Evolutionary conservation across 805 yeast species (phyloP).

Genomic region (Kazachstania martiniae): DNA sequence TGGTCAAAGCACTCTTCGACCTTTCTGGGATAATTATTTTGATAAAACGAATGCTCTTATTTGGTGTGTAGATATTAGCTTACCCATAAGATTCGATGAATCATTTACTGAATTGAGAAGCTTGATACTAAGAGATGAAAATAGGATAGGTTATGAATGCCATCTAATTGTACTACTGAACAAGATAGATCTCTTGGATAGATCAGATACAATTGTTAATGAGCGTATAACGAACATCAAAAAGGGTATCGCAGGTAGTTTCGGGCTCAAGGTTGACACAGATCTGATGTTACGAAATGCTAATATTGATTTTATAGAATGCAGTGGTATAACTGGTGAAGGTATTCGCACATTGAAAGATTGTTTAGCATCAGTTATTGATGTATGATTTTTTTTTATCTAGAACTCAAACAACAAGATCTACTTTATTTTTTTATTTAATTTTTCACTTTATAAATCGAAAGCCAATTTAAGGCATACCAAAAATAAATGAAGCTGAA

Average conservation of each 20-base stretch:
- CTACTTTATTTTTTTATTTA: too few relatives aligned
- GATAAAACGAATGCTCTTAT: conserved; percentile 68
- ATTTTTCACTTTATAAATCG: too few relatives aligned
- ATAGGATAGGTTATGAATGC: conserved; percentile 40
- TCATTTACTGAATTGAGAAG: conserved; percentile 53
- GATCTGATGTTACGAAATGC: too few relatives aligned
- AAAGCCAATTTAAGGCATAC: too few relatives aligned
- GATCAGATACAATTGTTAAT: too few relatives aligned
- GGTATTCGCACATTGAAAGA: conserved; percentile 10
- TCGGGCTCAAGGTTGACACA: too few relatives aligned
- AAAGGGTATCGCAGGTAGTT: too few relatives aligned
- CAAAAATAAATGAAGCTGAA: too few relatives aligned
- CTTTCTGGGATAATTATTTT: conserved; percentile 90
- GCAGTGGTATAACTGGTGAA: conserved; percentile 15
- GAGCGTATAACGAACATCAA: too few relatives aligned
- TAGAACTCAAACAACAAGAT: too few relatives aligned
- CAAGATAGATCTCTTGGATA: conserved; percentile 57
- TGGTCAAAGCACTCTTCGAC: conserved; percentile 72
- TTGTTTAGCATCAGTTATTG: too few relatives aligned
- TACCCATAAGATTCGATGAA: conserved; percentile 52
- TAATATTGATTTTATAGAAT: conserved; percentile 9
- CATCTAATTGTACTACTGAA: conserved; percentile 57
- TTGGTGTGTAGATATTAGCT: conserved; percentile 73
- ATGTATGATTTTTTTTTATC: too few relatives aligned
- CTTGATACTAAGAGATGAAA: conserved; percentile 49